Conservation (phyloP, 1,139 yeast species). For the Yamadazyma sp. region DNA sequence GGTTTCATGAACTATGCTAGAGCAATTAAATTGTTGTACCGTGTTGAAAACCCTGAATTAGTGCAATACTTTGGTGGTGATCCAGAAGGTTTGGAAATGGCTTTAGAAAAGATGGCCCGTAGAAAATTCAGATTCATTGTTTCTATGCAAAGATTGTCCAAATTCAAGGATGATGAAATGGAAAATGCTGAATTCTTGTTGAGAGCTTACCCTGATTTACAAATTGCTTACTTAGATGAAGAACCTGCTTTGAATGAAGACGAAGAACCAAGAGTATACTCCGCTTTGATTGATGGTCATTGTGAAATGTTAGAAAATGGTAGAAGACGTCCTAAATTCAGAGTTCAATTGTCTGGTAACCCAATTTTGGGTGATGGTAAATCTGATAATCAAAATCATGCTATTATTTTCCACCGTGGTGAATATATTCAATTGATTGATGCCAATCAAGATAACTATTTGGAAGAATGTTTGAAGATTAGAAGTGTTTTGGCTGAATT, state of each 20-base stretch:
- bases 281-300: constrained; percentile 97
- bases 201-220: constrained; percentile 98
- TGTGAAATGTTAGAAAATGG: constrained; percentile 98
- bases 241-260: constrained; percentile 88
- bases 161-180: constrained; percentile 95
- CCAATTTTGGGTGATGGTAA: constrained; percentile 99
- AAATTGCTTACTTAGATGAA: constrained; percentile 97
- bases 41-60: constrained; percentile 98
- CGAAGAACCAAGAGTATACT: constrained; percentile 95
- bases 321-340: constrained; percentile 96
- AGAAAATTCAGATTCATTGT: constrained; percentile 96
- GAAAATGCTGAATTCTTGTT: constrained; percentile 97
- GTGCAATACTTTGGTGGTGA: constrained; percentile 98
- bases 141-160: constrained; percentile 97
- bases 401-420: constrained; percentile 96
- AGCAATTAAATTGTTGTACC: constrained; percentile 93
- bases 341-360: constrained; percentile 97
- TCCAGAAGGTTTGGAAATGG: constrained; percentile 92
- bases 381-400: constrained; percentile 98
- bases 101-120: constrained; percentile 98
- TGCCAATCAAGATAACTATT: constrained; percentile 97
- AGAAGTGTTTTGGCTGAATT: constrained; percentile 97
- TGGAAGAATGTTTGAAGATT: constrained; percentile 97
- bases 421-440: constrained; percentile 96
- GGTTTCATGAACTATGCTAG: constrained; percentile 99